Base-by-base conservation (phyloP, 2,329 filamentous ascomycete genomes). In the Cyanodermella asteris region DNA sequence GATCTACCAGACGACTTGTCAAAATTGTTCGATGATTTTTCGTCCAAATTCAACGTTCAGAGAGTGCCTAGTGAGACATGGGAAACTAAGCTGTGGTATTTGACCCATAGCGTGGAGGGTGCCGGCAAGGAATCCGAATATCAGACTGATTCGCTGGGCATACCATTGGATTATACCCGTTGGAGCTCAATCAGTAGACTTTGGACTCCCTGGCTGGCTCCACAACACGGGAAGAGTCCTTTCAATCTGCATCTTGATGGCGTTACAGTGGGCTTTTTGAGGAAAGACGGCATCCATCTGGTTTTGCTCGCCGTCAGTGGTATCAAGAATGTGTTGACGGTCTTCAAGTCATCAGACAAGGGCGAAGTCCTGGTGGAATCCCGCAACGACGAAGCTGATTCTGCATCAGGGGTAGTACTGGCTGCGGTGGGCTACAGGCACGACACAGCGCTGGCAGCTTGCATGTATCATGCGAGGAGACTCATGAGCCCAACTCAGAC, bases 391-490 rank as follows among this genome's bases (percentile, higher is more conserved):
- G 61, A 64, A 9, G 42, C 53, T 1, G 41, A 55, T 2, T 39
- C 57, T 7, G 61, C 65, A 4, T 53, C 53, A 5, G 64, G 68
- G 5, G 63, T 59, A 9, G 52, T 90, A 7, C 46, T 91, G 5
- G 69, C 73, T 9, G 70, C 78, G 3, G 64, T 73, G 2, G 73
- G 76, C 1, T 59, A 72, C 22, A 56, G 64, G 18, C 75, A 90
- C 34, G 77, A 90, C 32, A 58, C 65, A 27, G 73, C 77, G 2
- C 68, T 80, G 38, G 72, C 75, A 18, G 72, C 81, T 9, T 71
- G 74, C 6, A 75, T 91, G 61, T 91, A 91, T 36, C 72, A 91
- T 39, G 76, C 82, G n/a, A 64, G 82, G 16, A 68, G 64, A 31
- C 39, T 76, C 3, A 40, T 41, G 6, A 47, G 47, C 34, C 56